Evolutionary conservation across 164 flowering plant species (phyloP).

Genomic region (Chloranthus sessilifolius): DNA sequence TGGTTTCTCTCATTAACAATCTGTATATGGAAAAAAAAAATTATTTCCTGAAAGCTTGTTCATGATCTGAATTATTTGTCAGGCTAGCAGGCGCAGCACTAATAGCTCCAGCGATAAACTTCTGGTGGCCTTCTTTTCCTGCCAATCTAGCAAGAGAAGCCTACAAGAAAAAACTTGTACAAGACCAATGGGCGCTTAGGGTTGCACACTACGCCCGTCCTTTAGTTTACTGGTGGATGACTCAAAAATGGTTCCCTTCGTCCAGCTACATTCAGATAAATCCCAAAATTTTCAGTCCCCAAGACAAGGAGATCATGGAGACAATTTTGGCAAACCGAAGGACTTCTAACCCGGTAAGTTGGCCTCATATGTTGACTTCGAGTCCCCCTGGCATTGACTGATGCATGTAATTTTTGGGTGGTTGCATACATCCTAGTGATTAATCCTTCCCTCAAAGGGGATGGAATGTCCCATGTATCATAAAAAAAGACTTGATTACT

Average conservation of each 20-base stretch:
- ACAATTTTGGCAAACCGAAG: neutral
- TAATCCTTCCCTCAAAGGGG: no score
- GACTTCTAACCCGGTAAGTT: no score
- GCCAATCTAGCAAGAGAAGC: constrained; percentile 8
- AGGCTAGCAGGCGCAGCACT: constrained; percentile 44
- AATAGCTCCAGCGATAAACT: constrained; percentile 36
- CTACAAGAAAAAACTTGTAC: constrained; percentile 12
- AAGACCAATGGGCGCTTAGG: constrained; percentile 27
- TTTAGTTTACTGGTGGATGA: constrained; percentile 35
- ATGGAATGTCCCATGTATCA: no score
- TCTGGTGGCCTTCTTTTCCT: constrained; percentile 46
- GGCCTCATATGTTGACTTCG: no score
- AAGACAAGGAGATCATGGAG: constrained; percentile 14
- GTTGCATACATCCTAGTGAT: no score
- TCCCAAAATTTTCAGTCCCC: constrained; percentile 15
- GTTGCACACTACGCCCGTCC: constrained; percentile 30
- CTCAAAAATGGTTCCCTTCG: constrained; percentile 38
- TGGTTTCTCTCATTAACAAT: neutral
- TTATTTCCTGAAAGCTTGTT: neutral
- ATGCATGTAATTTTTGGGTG: no score
- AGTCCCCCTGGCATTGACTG: no score
- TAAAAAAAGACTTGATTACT: no score
- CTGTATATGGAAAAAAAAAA: neutral
- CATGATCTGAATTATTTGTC: constrained; percentile 1
- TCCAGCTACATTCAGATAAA: constrained; percentile 12